phyloP scores from a whole-genome alignment of 2,329 filamentous ascomycete species.

The Cladosporium halotolerans region DNA sequence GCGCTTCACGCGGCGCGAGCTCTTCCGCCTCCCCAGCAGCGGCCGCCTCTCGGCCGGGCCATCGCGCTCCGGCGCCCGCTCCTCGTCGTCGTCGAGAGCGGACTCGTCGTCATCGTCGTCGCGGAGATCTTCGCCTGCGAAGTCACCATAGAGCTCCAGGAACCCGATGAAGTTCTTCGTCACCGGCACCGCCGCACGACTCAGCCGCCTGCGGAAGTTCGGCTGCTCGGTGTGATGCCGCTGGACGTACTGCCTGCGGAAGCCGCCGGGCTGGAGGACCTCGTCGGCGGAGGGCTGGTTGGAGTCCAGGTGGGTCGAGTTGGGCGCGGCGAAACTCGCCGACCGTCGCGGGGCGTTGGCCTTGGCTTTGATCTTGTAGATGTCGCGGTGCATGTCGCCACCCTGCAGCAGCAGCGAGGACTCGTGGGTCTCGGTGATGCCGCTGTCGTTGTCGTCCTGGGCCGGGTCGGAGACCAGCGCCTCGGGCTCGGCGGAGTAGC shows the following conservation, averaged over 20 bases:
- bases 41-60: constrained; percentile 52
- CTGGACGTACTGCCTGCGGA: constrained; percentile 48
- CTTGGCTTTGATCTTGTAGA: constrained; percentile 66
- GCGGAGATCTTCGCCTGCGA: constrained; percentile 64
- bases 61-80: constrained; percentile 39
- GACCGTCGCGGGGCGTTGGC: constrained; percentile 47
- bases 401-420: constrained; percentile 68
- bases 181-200: constrained; percentile 46
- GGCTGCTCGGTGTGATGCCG: constrained; percentile 22
- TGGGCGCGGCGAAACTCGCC: constrained; percentile 57
- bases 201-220: constrained; percentile 37
- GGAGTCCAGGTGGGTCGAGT: constrained; percentile 22
- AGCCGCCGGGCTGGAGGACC: constrained; percentile 46
- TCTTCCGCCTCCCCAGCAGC: constrained; percentile 52
- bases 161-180: constrained; percentile 70
- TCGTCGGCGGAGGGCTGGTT: constrained; percentile 37
- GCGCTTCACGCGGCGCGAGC: constrained; percentile 39
- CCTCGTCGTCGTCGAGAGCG: constrained; percentile 51
- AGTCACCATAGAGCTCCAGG: constrained; percentile 67
- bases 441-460: constrained; percentile 3
- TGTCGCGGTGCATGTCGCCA: constrained; percentile 70
- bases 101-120: constrained; percentile 49
- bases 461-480: constrained; percentile 18
- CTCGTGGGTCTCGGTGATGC: constrained; percentile 31
- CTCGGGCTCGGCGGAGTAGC: constrained; percentile 29